Conservation (phyloP, 2,329 filamentous ascomycete species). For the Fusarium citri region DNA sequence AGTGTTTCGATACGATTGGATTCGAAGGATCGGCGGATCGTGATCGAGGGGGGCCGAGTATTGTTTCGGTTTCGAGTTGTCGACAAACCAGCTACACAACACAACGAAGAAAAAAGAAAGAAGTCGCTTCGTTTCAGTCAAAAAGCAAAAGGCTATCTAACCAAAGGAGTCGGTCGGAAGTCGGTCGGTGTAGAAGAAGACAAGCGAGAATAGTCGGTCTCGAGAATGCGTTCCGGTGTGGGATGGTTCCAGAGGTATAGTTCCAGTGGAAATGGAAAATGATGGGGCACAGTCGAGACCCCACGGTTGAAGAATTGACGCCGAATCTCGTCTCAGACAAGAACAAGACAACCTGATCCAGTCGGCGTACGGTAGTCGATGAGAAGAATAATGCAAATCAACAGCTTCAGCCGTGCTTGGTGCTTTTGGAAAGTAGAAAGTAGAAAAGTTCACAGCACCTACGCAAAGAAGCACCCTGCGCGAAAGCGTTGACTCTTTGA, state of each 20-base stretch:
- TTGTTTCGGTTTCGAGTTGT: slow-evolving; percentile 28
- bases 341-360: slow-evolving; percentile 38
- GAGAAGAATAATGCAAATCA: slow-evolving; percentile 15
- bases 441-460: slow-evolving; percentile 42
- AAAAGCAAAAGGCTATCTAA: slow-evolving; percentile 33
- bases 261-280: slow-evolving; percentile 28
- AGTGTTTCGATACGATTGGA: slow-evolving; percentile 5
- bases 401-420: slow-evolving; percentile 20
- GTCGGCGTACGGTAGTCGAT: slow-evolving; percentile 33
- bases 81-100: slow-evolving; percentile 20
- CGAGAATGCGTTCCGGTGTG: slow-evolving; percentile 24
- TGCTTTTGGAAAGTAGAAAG: slow-evolving; percentile 27
- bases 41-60: slow-evolving; percentile 10
- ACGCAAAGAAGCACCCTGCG: slow-evolving; percentile 40
- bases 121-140: slow-evolving; percentile 5
- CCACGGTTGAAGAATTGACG: slow-evolving; percentile 38
- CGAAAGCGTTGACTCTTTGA: slow-evolving; percentile 31
- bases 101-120: slow-evolving; percentile 9
- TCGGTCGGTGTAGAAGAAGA: slow-evolving; percentile 19
- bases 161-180: slow-evolving; percentile 21
- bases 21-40: slow-evolving; percentile 19
- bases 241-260: slow-evolving; percentile 21
- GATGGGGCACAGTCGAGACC: slow-evolving; percentile 29
- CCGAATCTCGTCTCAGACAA: slow-evolving; percentile 37
- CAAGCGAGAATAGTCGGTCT: slow-evolving; percentile 33